These are phyloP conservation scores for Paramecium sonneborni DNA, from an alignment of 73 alveolate genomes.

Conservation along the genomic window DNA sequence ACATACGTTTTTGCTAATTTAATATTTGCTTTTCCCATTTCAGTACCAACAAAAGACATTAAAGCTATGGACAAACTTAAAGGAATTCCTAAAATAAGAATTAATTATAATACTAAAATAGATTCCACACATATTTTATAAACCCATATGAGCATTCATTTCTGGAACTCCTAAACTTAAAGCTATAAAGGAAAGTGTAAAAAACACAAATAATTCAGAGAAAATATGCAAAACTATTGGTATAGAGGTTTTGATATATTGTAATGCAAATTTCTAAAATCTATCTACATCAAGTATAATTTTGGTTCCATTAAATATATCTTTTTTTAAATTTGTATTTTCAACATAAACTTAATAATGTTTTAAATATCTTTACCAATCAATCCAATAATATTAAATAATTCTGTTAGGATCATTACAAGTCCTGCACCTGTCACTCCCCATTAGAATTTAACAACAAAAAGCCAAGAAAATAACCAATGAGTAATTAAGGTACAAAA, in stretches of 20 bases:
- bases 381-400: neutral
- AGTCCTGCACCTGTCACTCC: slow-evolving; percentile 32
- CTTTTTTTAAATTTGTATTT: neutral
- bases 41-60: slow-evolving; percentile 31
- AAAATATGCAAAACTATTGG: neutral
- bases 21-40: slow-evolving; percentile 12
- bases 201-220: neutral
- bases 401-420: neutral
- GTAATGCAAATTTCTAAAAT: neutral
- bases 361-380: neutral
- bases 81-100: neutral
- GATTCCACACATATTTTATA: slow-evolving; percentile 7
- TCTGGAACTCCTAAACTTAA: neutral
- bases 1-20: neutral
- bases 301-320: neutral
- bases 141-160: slow-evolving; percentile 40
- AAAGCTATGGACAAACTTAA: slow-evolving; percentile 1
- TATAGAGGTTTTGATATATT: slow-evolving; percentile 11
- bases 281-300: neutral
- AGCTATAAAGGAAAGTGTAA: slow-evolving; percentile 10
- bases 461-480: slow-evolving; percentile 14
- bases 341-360: neutral
- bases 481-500: neutral
- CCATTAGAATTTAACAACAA: neutral
- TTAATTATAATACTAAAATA: neutral